These are phyloP conservation scores for Rhododendron vialii DNA, from an alignment of 148 eudicot species.

Conservation along the genomic window DNA sequence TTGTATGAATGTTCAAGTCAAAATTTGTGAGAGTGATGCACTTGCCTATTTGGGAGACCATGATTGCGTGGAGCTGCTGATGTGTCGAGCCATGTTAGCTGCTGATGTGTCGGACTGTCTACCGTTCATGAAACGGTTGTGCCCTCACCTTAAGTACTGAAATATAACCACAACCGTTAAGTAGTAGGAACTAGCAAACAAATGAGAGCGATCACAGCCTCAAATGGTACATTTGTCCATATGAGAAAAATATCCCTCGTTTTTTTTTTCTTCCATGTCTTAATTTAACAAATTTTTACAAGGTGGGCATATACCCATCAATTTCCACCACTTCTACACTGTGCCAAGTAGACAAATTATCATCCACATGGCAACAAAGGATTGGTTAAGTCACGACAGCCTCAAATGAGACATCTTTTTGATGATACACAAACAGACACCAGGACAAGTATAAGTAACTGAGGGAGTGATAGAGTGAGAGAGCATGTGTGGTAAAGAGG, in stretches of 20 bases:
- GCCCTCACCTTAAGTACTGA: conserved; percentile 8
- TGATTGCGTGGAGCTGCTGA: background rate
- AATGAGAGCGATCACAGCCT: conserved; percentile 24
- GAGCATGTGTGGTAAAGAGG: conserved; percentile 50
- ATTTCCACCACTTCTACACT: conserved; percentile 16
- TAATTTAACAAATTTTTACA: background rate
- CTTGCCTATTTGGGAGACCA: background rate
- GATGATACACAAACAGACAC: conserved; percentile 7
- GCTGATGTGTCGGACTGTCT: background rate
- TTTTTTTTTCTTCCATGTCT: background rate
- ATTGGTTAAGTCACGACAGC: conserved; percentile 47
- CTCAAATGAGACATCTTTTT: conserved; percentile 58
- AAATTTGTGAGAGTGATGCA: background rate
- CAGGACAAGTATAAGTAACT: conserved; percentile 30
- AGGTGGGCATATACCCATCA: conserved; percentile 26
- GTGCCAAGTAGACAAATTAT: conserved; percentile 34
- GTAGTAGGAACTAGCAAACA: background rate
- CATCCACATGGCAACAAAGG: conserved; percentile 37
- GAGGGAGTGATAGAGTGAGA: conserved; percentile 8
- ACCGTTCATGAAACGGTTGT: background rate
- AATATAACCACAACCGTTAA: conserved; percentile 18
- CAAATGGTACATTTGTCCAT: conserved; percentile 3
- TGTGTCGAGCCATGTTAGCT: background rate
- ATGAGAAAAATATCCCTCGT: background rate
- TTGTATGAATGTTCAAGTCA: background rate